Percentiles rank a stretch among this genome's conserved stretches.
Conservation (phyloP, 257 asterid genomes). For the Nicotiana benthamiana region DNA sequence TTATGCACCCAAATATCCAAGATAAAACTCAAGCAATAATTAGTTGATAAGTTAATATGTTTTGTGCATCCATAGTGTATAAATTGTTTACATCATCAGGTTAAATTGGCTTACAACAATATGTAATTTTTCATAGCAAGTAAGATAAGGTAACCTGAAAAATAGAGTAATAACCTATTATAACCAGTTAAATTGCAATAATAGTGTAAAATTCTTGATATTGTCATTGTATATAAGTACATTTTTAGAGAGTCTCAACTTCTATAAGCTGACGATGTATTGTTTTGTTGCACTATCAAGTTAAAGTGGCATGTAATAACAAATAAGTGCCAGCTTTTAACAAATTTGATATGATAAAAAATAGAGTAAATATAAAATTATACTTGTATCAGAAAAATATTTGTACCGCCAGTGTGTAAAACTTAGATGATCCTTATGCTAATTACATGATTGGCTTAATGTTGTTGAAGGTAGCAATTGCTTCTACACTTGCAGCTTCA, state of each 20-base stretch:
- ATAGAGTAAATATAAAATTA: background rate
- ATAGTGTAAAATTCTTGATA: too few relatives aligned
- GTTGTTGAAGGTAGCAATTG: background rate
- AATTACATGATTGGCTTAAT: background rate
- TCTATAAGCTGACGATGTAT: background rate
- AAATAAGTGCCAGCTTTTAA: too few relatives aligned
- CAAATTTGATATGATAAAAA: background rate
- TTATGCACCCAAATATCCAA: background rate
- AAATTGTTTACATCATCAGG: too few relatives aligned
- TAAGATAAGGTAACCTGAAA: background rate
- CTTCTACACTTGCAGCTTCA: background rate
- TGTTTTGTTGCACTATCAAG: background rate
- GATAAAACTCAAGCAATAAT: background rate
- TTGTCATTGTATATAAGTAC: background rate
- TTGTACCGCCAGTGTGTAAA: background rate
- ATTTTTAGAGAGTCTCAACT: background rate
- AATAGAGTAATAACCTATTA: background rate
- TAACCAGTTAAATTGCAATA: too few relatives aligned
- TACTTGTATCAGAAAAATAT: too few relatives aligned
- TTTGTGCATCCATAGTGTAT: background rate
- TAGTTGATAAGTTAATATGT: background rate
- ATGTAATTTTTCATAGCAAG: too few relatives aligned
- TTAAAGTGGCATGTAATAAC: background rate
- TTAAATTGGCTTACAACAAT: too few relatives aligned
- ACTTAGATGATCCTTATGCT: background rate